Evolutionary conservation across 1,139 yeast species (phyloP).

Genomic region (Nakaseomyces nivariensis): DNA sequence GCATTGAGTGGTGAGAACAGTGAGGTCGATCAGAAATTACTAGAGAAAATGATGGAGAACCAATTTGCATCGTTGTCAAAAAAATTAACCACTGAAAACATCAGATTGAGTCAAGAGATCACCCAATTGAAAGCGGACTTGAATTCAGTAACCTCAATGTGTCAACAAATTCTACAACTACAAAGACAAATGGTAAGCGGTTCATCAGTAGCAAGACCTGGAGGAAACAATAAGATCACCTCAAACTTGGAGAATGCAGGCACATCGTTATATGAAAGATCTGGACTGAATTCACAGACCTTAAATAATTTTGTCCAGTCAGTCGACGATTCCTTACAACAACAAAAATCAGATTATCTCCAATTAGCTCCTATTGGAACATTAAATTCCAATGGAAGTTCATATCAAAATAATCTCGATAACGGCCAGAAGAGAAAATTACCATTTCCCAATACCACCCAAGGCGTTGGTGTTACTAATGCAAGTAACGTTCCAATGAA

Average conservation of each 20-base stretch:
- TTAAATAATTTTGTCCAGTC: conserved; percentile 15
- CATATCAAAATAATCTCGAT: conserved; percentile 4
- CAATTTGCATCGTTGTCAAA: conserved; percentile 21
- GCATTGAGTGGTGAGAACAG: not conserved
- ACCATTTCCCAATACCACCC: conserved; percentile 14
- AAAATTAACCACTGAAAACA: conserved; percentile 24
- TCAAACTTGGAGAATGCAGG: conserved; percentile 6
- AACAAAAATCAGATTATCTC: conserved; percentile 4
- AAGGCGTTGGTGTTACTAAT: conserved; percentile 2
- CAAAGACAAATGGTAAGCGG: conserved; percentile 16
- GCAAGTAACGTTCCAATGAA: not conserved
- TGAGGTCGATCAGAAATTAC: not conserved
- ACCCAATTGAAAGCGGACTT: conserved; percentile 22
- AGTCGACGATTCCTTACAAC: conserved; percentile 9
- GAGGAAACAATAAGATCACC: conserved; percentile 3
- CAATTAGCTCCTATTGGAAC: conserved; percentile 3
- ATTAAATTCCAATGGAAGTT: conserved; percentile 6
- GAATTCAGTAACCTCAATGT: conserved; percentile 17
- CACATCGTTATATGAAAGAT: conserved; percentile 14
- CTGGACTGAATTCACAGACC: conserved; percentile 15
- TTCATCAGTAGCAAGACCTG: not conserved
- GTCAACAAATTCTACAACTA: conserved; percentile 22
- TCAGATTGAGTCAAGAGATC: conserved; percentile 24
- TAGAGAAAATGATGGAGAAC: conserved; percentile 13
- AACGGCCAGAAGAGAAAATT: conserved; percentile 15